Evolutionary conservation across 148 eudicot species (phyloP), one percentile per base, ranked within the genome.

Genomic region (Talinum fruticosum): DNA sequence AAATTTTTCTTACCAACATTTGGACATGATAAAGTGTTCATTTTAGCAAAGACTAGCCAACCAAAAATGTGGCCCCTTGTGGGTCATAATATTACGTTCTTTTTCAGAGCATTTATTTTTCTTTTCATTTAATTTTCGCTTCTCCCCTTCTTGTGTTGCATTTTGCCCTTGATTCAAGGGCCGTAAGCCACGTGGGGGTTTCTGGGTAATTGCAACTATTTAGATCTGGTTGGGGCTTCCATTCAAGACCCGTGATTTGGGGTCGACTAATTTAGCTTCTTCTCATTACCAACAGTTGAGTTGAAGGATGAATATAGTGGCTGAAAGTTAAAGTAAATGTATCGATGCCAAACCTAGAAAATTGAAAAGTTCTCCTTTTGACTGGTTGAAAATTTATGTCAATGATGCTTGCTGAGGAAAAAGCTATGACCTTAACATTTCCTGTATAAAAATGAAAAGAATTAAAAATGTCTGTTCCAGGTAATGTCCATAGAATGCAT

Each of bases 211-310:
- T 62, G 49, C 66, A 24, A 65, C 37, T 21, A 33, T 73, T 62
- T 62, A 79, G 77, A 73, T 73, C 73, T 72, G 84, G 47, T 28
- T 72, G 54, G 74, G 66, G 24, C 72, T 80, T 69, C 33, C 49
- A 41, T 59, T 28, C 24, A 54, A 59, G 66, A 21, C 59, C 83
- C 75, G 65, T 70, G 78, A 75, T 70, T 75, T 76, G 10, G 75
- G 83, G 76, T 47, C 73, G 80, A 72, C 80, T 81, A 64, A 75
- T 76, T n/a, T 33, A 68, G 35, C 7, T 37, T 33, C 41, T 36
- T 30, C 15, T 75, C 23, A 51, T 35, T 45, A 6, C 30, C 30
- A 5, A 59, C 29, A 0, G 28, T n/a, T 28, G 64, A 59, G 64
- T 59, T 15, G 26, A 76, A 45, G 64, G 44, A 32, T 29, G 45